Conservation (phyloP, 2,329 filamentous ascomycete genomes). For the Myriosclerotinia scirpicola region DNA sequence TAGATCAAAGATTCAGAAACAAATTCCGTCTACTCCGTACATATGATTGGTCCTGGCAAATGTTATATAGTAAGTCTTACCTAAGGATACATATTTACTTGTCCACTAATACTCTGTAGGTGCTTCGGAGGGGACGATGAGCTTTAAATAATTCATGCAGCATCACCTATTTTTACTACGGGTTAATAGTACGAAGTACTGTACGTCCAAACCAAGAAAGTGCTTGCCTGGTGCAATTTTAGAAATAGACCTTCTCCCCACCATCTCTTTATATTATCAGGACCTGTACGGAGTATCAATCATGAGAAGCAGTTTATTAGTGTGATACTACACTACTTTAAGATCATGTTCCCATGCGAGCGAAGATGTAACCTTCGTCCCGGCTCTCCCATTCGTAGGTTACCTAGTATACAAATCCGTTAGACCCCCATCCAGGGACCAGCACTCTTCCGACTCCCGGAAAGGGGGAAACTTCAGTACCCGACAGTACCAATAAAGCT, state of each 20-base stretch:
- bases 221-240: too few relatives aligned
- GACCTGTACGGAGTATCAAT: not conserved
- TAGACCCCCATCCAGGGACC: conserved; percentile 9
- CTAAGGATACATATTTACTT: not conserved
- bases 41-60: not conserved
- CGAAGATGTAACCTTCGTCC: not conserved
- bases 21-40: too few relatives aligned
- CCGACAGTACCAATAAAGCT: too few relatives aligned
- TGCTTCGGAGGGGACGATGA: not conserved
- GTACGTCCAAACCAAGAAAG: not conserved
- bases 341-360: conserved; percentile 15
- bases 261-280: conserved; percentile 1
- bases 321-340: conserved; percentile 11
- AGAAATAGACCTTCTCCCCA: too few relatives aligned
- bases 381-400: not conserved
- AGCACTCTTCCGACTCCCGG: not conserved
- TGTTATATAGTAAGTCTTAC: not conserved
- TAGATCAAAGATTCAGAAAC: not conserved
- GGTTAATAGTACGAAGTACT: too few relatives aligned
- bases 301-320: not conserved
- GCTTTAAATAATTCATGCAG: conserved; percentile 13
- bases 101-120: not conserved
- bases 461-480: not conserved
- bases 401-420: not conserved
- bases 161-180: conserved; percentile 10